Conservation (phyloP, 331 rosid genomes). For the Cydonia oblonga region DNA sequence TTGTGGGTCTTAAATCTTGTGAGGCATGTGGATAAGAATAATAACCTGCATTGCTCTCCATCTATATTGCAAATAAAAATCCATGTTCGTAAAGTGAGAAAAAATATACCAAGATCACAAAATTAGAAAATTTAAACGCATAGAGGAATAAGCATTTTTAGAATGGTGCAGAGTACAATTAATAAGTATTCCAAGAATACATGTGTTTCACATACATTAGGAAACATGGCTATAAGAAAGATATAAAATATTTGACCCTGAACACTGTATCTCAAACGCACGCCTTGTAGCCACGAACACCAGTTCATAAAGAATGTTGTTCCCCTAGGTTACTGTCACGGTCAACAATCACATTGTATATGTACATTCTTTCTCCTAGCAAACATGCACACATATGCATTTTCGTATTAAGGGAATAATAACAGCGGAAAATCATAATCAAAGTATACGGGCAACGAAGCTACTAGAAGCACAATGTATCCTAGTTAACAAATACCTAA, state of each 20-base stretch:
- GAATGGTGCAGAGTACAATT: not conserved
- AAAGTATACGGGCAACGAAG: not conserved
- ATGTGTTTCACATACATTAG: not conserved
- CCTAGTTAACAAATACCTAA: not conserved
- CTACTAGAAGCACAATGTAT: not conserved
- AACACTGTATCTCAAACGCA: not conserved
- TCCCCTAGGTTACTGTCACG: not conserved
- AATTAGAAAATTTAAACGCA: not conserved
- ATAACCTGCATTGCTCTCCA: slow-evolving; percentile 22
- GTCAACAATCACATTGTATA: not conserved
- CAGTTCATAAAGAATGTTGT: not conserved
- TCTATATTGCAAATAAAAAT: slow-evolving; percentile 6
- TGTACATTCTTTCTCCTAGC: not conserved
- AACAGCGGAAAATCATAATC: not conserved
- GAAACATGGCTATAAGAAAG: not conserved
- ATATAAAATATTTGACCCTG: not conserved
- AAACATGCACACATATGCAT: not conserved
- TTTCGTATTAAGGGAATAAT: not conserved
- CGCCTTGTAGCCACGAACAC: not conserved
- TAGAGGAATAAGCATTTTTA: not conserved
- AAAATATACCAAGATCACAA: not conserved
- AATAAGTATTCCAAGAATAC: not conserved
- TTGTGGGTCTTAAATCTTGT: slow-evolving; percentile 23
- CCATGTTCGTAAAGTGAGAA: not conserved
- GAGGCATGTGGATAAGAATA: slow-evolving; percentile 17